Evolutionary conservation across 2,329 filamentous ascomycete genomes (phyloP).

Genomic region (Pestalotiopsis sp.): DNA sequence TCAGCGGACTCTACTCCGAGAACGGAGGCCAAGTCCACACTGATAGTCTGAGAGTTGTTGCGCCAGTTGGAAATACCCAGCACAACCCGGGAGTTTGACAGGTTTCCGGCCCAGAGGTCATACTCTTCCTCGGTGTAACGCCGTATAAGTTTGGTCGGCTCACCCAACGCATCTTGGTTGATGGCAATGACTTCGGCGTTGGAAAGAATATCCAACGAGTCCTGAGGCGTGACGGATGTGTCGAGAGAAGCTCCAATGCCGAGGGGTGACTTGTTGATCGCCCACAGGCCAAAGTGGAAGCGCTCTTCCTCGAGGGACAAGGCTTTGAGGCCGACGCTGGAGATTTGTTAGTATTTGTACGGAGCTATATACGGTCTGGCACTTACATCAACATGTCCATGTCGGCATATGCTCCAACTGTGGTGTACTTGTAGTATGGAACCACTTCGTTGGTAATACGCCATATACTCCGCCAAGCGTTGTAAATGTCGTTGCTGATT

Average conservation of each 20-base stretch:
- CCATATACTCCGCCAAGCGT: conserved; percentile 53
- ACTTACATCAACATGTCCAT: conserved; percentile 55
- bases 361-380: too few species aligned
- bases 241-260: conserved; percentile 49
- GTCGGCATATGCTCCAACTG: conserved; percentile 51
- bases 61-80: conserved; percentile 54
- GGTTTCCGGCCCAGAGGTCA: conserved; percentile 53
- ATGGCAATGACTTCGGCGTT: conserved; percentile 60
- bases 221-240: conserved; percentile 35
- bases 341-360: not conserved
- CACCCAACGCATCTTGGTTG: conserved; percentile 58
- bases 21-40: conserved; percentile 42
- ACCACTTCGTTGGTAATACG: conserved; percentile 55
- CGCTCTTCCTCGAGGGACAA: conserved; percentile 49
- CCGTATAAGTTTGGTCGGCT: conserved; percentile 52
- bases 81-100: conserved; percentile 46
- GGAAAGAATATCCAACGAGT: conserved; percentile 45
- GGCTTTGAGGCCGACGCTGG: conserved; percentile 48
- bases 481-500: conserved; percentile 58
- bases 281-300: conserved; percentile 57
- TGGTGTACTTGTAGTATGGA: conserved; percentile 46
- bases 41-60: conserved; percentile 43
- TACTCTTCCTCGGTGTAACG: conserved; percentile 51
- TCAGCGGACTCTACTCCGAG: conserved; percentile 42
- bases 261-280: conserved; percentile 54